Conservation (phyloP, 768 basidiomycete species). For the Hygrocybe coccinea region DNA sequence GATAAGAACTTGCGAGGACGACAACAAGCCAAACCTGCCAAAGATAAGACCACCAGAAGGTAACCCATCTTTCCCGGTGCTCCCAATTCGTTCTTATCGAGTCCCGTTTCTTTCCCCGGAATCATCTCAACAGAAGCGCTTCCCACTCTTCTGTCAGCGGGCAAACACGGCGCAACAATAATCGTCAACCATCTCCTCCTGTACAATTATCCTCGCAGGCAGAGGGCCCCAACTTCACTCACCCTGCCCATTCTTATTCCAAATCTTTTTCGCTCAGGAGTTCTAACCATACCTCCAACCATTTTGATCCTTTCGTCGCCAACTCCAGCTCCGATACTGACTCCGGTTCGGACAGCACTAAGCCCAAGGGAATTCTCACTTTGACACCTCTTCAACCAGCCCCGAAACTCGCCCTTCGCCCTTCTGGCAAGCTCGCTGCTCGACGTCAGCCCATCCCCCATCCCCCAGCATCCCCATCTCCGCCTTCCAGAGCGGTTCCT, state of each 20-base stretch:
- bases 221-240: conserved; percentile 46
- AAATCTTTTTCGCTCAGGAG: not conserved
- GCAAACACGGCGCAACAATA: conserved; percentile 44
- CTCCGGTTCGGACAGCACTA: not conserved
- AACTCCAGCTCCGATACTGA: conserved; percentile 15
- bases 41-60: conserved; percentile 43
- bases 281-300: conserved; percentile 37
- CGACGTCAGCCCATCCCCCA: conserved; percentile 43
- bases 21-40: conserved; percentile 30
- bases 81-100: conserved; percentile 6
- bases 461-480: conserved; percentile 3
- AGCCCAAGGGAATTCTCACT: conserved; percentile 2
- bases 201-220: conserved; percentile 55
- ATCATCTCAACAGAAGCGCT: conserved; percentile 34
- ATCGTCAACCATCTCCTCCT: conserved; percentile 62
- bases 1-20: conserved; percentile 32
- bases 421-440: conserved; percentile 54
- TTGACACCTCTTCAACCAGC: conserved; percentile 20
- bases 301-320: conserved; percentile 42
- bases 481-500: conserved; percentile 37
- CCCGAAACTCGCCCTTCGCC: conserved; percentile 43
- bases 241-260: not conserved
- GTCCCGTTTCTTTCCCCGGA: not conserved
- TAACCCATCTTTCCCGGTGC: conserved; percentile 16
- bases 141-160: conserved; percentile 39